A percentile compares a stretch with the other conserved stretches of the same genome.
Evolutionary conservation across 768 basidiomycete genomes (phyloP).

Genomic region (Imleria badia): DNA sequence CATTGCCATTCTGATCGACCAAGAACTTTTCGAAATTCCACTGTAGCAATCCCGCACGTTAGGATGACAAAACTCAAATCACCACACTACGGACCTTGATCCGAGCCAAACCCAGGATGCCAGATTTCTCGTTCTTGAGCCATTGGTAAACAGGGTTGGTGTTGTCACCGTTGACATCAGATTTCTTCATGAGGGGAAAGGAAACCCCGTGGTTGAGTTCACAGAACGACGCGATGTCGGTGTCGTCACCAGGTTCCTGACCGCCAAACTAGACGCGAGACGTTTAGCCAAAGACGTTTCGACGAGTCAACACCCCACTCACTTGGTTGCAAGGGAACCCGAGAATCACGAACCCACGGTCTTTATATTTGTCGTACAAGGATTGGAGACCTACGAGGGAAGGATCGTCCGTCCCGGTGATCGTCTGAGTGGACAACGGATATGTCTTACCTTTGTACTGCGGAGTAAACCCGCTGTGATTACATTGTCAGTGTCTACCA

Average conservation of each 20-base stretch:
- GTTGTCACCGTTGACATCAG: slow-evolving; percentile 86
- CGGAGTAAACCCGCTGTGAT: slow-evolving; percentile 73
- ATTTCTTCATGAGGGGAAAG: slow-evolving; percentile 91
- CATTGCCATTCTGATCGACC: slow-evolving; percentile 72
- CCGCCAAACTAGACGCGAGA: slow-evolving; percentile 60
- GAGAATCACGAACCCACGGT: slow-evolving; percentile 70
- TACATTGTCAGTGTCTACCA: background rate
- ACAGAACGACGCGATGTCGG: slow-evolving; percentile 73
- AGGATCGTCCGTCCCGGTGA: background rate
- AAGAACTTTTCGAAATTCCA: slow-evolving; percentile 96
- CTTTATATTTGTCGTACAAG: slow-evolving; percentile 80
- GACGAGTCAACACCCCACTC: slow-evolving; percentile 3
- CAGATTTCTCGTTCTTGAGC: slow-evolving; percentile 79
- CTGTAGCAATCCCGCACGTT: slow-evolving; percentile 31
- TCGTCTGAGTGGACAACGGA: background rate
- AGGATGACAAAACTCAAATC: background rate
- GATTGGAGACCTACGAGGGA: slow-evolving; percentile 64
- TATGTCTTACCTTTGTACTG: slow-evolving; percentile 63
- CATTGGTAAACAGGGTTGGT: slow-evolving; percentile 84
- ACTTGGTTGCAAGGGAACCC: slow-evolving; percentile 94
- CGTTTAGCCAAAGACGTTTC: background rate
- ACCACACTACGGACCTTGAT: slow-evolving; percentile 60
- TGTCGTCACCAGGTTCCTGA: slow-evolving; percentile 84
- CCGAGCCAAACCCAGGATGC: slow-evolving; percentile 64
- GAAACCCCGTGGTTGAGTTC: slow-evolving; percentile 82